Evolutionary conservation across 148 eudicot genomes (phyloP), one percentile per base, ranked within the genome.

Genomic region (Camellia granthamiana): DNA sequence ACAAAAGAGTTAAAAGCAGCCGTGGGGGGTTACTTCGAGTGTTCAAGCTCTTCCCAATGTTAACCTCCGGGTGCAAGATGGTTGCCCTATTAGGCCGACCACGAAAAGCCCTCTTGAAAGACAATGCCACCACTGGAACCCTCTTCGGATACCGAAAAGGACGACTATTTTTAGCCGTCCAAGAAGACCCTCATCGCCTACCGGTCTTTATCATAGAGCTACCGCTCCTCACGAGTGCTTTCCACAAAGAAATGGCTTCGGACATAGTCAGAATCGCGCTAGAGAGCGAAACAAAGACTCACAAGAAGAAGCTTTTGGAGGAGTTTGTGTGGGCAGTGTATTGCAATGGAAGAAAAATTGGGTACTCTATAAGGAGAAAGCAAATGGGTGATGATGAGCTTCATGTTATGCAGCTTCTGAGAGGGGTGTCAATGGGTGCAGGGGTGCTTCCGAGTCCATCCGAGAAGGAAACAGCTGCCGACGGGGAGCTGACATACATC

Each of bases 381-480:
- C 86, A 88, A 58, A 80, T 93, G 89, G 80, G 72, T 38, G 97
- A 95, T 7, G 98, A 95, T 55, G 98, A 94, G 73, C 14, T 78
- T 6, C 92, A 91, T 72, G 96, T 95, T 21, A 91, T 93, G 89
- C 86, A 86, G 69, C 82, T 88, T 76, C 79, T 95, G 0, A 83
- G 86, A 23, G 98, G 97, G 0, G 98, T 95, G 4, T 95, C 98
- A 2, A 93, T 95, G 98, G 98, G 98, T 0, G 97, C 98, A 1
- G 98, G 98, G 0, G 94, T 93, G 18, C 71, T 95, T 14, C 97
- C 98, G 0, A n/a, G 72, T 21, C 85, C 81, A 30, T 16, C 61
- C 6, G 81, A 84, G 69, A 77, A 85, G 79, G 81, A 80, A 67
- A 76, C 46, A 74, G 73, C 30, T 0, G 81, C 23, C 6, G 91